Percentiles rank a stretch among this genome's conserved stretches.
These are phyloP conservation scores for Boletus semigastroideus DNA, from an alignment of 1,284 basidiomycete genomes.

Conservation along the genomic window DNA sequence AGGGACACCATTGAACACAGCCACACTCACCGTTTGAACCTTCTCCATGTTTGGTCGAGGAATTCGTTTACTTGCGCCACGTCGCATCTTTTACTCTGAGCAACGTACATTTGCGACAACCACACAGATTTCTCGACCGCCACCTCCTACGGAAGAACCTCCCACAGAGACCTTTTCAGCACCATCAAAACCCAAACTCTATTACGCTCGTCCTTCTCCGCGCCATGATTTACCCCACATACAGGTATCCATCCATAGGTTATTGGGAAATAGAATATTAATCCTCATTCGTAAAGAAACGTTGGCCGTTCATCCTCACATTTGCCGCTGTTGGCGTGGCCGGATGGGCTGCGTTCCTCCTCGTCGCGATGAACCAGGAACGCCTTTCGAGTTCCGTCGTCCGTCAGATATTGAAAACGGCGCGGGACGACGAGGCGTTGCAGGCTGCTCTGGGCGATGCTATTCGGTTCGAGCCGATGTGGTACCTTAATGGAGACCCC, in stretches of 20 bases:
- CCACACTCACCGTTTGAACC: background rate
- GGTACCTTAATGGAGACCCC: constrained; percentile 78
- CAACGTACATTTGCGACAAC: constrained; percentile 16
- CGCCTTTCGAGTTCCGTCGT: constrained; percentile 75
- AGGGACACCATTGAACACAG: background rate
- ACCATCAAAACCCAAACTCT: constrained; percentile 36
- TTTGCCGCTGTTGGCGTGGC: constrained; percentile 53
- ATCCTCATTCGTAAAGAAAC: constrained; percentile 28
- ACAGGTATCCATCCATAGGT: constrained; percentile 29
- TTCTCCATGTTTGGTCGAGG: constrained; percentile 16
- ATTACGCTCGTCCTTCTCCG: constrained; percentile 34
- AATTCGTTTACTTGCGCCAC: constrained; percentile 5
- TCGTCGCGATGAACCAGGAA: constrained; percentile 72
- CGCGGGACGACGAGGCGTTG: constrained; percentile 52
- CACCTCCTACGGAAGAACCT: constrained; percentile 24
- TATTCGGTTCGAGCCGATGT: constrained; percentile 67
- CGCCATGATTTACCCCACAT: constrained; percentile 44
- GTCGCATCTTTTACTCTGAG: constrained; percentile 9
- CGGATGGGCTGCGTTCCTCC: constrained; percentile 67
- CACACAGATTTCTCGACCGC: constrained; percentile 25
- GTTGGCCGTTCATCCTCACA: constrained; percentile 61
- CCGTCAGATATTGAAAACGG: constrained; percentile 58
- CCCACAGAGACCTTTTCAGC: constrained; percentile 31
- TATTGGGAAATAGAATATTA: background rate
- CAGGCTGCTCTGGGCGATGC: constrained; percentile 61